Evolutionary conservation across 2,329 filamentous ascomycete genomes (phyloP), one percentile per base, ranked within the genome.

Genomic region (Coccinonectria pachysandricola): DNA sequence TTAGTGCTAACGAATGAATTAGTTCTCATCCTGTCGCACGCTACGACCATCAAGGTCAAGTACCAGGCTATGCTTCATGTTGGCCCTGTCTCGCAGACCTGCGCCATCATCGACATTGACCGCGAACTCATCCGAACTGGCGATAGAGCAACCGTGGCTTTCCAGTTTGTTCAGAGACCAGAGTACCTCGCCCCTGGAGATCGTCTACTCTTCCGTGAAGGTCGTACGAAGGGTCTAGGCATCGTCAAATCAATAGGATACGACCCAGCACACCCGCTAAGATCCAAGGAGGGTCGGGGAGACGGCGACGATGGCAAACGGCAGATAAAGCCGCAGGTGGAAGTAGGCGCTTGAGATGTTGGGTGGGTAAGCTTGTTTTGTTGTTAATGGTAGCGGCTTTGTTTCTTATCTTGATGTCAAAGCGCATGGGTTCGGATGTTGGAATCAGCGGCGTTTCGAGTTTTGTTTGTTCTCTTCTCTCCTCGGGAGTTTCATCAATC

Each of bases 21-120:
- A 76, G 91, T 98, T 1, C 67, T 98, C 12, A 96, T 98, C 40
- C 67, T 98, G 6, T 92, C 83, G 4, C 91, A 98, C 48, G 86
- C 88, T 0, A 98, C 91, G 0, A 98, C 91, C 21, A 98, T 98
- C 55, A 91, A 93, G 56, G 85, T 78, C 1, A 88, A 86, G 46
- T 98, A 98, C 42, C 91, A 98, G 60, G 91, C 91, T 1, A 98
- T 96, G 87, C 68, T 98, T 12, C 91, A 98, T 45, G 87, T 98
- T 4, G 91, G 91, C 0, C 83, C 91, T 0, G 82, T 98, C 21
- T 85, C 81, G 20, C 91, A 98, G 59, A 98, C 91, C 0, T 98
- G 91, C 49, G 78, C 86, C 8, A 95, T 98, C 49, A 93, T 98
- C 46, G 91, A 95, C 48, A 91, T 98, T 40, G 91, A 98, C 51